These are phyloP conservation scores for Cicer arietinum DNA, from an alignment of 306 rosid genomes.

Conservation along the genomic window DNA sequence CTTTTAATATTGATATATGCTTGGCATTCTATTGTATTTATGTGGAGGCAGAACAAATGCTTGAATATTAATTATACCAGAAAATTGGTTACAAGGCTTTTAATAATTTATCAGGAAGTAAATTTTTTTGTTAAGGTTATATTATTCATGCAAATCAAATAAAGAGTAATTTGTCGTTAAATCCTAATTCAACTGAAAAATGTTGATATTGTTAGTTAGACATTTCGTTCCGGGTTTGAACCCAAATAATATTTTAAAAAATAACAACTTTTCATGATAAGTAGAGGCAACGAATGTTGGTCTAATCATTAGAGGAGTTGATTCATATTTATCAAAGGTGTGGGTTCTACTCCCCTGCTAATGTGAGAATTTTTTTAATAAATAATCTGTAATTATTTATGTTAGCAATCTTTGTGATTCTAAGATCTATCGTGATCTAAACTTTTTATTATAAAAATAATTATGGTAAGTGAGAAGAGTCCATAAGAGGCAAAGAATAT, in stretches of 20 bases:
- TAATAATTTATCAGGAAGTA: neutral
- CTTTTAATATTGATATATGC: neutral
- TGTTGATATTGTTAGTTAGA: too few relatives aligned
- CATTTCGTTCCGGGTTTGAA: too few relatives aligned
- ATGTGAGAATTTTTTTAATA: too few relatives aligned
- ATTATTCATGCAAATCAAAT: neutral
- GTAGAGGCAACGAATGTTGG: too few relatives aligned
- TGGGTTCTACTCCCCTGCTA: too few relatives aligned
- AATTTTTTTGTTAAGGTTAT: neutral
- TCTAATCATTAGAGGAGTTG: too few relatives aligned
- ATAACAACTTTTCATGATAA: too few relatives aligned
- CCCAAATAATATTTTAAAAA: too few relatives aligned
- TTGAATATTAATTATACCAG: neutral
- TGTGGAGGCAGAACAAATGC: neutral
- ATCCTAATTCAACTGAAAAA: too few relatives aligned
- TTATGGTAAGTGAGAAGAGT: constrained; percentile 40
- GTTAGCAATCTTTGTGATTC: too few relatives aligned
- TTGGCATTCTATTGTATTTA: neutral
- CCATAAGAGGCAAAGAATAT: constrained; percentile 64
- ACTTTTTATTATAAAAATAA: neutral
- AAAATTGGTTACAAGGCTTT: neutral
- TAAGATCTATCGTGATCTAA: neutral
- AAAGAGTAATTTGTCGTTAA: neutral
- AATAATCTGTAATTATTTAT: too few relatives aligned
- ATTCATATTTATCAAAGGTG: too few relatives aligned